A percentile compares a stretch with the other conserved stretches of the same genome.
Evolutionary conservation across 106 monocot species (phyloP).

Genomic region (Chionographis japonica): DNA sequence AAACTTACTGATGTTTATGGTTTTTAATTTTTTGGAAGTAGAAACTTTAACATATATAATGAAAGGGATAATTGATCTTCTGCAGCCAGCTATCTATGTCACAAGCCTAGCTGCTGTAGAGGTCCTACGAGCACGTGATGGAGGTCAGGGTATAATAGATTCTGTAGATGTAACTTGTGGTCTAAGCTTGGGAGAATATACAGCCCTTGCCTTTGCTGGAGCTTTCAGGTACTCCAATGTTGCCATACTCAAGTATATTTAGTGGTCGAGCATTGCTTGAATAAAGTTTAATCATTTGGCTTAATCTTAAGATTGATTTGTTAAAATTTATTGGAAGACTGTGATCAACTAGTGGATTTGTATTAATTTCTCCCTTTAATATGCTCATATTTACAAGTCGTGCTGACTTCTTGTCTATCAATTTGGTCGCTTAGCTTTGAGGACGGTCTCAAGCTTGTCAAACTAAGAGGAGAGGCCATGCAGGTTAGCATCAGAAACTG

Average conservation of each 20-base stretch:
- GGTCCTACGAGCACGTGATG: slow-evolving; percentile 68
- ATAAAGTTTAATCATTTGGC: neutral
- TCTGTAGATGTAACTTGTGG: slow-evolving; percentile 97
- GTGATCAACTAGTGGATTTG: neutral
- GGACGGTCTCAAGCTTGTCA: slow-evolving; percentile 98
- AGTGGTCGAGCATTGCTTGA: neutral
- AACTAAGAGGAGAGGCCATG: slow-evolving; percentile 99
- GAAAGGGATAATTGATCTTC: slow-evolving; percentile 3
- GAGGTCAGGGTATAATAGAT: slow-evolving; percentile 80
- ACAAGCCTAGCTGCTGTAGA: slow-evolving; percentile 94
- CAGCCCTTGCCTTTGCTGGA: slow-evolving; percentile 95
- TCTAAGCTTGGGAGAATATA: slow-evolving; percentile 95
- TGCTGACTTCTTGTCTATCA: neutral
- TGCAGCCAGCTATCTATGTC: slow-evolving; percentile 94
- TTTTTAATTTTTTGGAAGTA: too few relatives aligned
- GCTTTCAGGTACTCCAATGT: slow-evolving; percentile 70
- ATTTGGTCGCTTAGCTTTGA: slow-evolving; percentile 66
- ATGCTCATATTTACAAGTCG: neutral
- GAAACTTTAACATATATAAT: neutral
- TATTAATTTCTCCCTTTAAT: neutral
- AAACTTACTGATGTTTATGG: too few relatives aligned
- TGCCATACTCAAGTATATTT: neutral
- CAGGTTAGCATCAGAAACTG: slow-evolving; percentile 45
- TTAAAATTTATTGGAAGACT: neutral
- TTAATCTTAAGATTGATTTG: neutral